Evolutionary conservation across 495 filamentous ascomycete species (phyloP).

Genomic region (Venustampulla echinocandica): DNA sequence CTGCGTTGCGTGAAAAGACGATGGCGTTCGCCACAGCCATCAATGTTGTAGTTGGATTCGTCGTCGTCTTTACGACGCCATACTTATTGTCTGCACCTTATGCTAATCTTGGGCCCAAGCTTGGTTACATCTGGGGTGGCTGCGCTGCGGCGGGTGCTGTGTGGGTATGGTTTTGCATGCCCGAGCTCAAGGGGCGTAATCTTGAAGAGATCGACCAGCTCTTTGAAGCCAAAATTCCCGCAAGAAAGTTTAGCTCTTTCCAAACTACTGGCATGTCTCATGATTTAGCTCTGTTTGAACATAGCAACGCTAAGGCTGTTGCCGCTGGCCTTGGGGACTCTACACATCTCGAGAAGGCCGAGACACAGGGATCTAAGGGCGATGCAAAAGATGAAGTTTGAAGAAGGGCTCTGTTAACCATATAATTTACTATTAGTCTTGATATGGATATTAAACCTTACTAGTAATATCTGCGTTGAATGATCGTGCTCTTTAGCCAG

Average conservation of each 20-base stretch:
- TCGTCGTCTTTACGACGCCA: constrained; percentile 13
- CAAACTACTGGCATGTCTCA: neutral
- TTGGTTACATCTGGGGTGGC: constrained; percentile 31
- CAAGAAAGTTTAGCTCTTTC: constrained; percentile 22
- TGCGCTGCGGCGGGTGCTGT: constrained; percentile 15
- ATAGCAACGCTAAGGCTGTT: too few species aligned
- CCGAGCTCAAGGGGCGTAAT: constrained; percentile 32
- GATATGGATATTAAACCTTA: too few species aligned
- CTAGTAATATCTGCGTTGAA: too few species aligned
- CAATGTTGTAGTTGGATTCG: neutral
- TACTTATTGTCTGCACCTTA: constrained; percentile 25
- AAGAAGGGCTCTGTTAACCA: too few species aligned
- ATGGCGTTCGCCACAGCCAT: neutral
- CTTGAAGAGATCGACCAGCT: constrained; percentile 36
- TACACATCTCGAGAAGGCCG: too few species aligned
- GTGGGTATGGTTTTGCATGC: constrained; percentile 29
- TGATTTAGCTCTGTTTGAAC: neutral
- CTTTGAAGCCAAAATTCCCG: constrained; percentile 29
- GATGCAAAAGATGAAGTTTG: too few species aligned
- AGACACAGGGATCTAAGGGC: too few species aligned
- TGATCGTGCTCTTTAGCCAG: too few species aligned
- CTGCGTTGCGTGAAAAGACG: neutral
- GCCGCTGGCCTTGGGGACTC: too few species aligned
- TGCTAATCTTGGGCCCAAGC: constrained; percentile 29
- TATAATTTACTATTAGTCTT: too few species aligned